phyloP scores from a whole-genome alignment of 2,329 filamentous ascomycete genomes.

The Teratosphaeria gauchensis region DNA sequence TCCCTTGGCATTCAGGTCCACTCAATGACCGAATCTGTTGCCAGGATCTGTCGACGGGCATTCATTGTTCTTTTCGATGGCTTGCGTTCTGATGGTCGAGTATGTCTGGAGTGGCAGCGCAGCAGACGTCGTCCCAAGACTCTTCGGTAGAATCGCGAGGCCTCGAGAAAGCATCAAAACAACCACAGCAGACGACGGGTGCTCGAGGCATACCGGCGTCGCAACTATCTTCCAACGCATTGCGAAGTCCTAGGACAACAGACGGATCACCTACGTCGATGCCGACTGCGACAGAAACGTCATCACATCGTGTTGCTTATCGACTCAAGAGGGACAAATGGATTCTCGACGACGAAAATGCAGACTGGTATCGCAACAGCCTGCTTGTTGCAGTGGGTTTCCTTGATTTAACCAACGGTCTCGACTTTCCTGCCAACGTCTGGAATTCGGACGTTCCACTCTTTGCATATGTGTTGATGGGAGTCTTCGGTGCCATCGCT shows the following conservation, averaged over 20 bases:
- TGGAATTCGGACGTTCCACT: conserved; percentile 46
- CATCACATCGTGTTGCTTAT: background rate
- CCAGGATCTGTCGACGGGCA: too few relatives aligned
- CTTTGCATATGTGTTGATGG: conserved; percentile 44
- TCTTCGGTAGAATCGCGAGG: background rate
- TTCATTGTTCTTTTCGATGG: too few relatives aligned
- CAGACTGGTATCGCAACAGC: conserved; percentile 20
- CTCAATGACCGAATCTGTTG: too few relatives aligned
- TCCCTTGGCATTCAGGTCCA: too few relatives aligned
- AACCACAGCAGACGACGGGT: background rate
- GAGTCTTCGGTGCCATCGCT: conserved; percentile 40
- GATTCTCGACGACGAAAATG: background rate
- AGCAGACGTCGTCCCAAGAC: background rate
- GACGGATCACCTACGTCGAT: background rate
- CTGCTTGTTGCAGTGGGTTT: conserved; percentile 38
- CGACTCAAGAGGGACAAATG: background rate
- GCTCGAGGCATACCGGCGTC: background rate
- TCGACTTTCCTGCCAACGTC: conserved; percentile 49
- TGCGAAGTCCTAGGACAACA: background rate
- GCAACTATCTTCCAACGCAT: background rate
- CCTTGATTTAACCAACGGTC: conserved; percentile 47
- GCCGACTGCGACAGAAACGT: background rate
- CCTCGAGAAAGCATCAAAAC: background rate
- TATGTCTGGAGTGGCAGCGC: background rate
- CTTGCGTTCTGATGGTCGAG: too few relatives aligned